Evolutionary conservation across 192 early-diverging fungal genomes (phyloP), one percentile per base, ranked within the genome.

Genomic region (Backusella liffmaniae): DNA sequence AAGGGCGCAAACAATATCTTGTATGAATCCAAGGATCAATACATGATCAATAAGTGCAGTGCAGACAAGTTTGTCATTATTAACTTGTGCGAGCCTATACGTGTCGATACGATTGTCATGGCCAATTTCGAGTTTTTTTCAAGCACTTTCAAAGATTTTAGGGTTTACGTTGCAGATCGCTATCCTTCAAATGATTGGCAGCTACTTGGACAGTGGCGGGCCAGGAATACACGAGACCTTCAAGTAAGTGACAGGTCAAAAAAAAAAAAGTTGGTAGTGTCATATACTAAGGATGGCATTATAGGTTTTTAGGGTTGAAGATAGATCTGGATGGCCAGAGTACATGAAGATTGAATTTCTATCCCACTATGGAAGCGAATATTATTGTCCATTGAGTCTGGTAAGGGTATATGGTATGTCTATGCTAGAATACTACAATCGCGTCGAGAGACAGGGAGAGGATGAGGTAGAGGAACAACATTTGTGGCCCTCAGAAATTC

Each of bases 91-190:
- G 91, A 98, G 75, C 93, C 93, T 16, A 96, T 98, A 71, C 81
- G 97, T 4, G 91, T 99, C 21, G 94, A 98, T 79, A 90, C 94
- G 4, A 77, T 99, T 66, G 88, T 92, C 29, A 77, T 99, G 49
- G 98, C 94, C 71, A 98, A 98, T 82, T 97, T 93, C 76, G 98
- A 99, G 83, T 97, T 97, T 80, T 99, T 99, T 79, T 95, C 94
- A 0, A 94, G 92, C 56, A 97, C 93, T 6, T 97, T 97, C 80
- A 94, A 94, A 76, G 92, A 98, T 44, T 90, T 96, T 78, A 85
- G 90, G 53, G 89, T 98, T 0, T 94, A 89, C 56, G 90, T 94
- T 51, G 86, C 89, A 68, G 89, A 94, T 65, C 77, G 87, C 37
- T 97, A 97, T 78, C 86, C 85, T 26, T 72, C 80, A 67, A 82